These are phyloP conservation scores for Hypoxylon fuscum DNA, from an alignment of 495 filamentous ascomycete genomes.

Conservation along the genomic window DNA sequence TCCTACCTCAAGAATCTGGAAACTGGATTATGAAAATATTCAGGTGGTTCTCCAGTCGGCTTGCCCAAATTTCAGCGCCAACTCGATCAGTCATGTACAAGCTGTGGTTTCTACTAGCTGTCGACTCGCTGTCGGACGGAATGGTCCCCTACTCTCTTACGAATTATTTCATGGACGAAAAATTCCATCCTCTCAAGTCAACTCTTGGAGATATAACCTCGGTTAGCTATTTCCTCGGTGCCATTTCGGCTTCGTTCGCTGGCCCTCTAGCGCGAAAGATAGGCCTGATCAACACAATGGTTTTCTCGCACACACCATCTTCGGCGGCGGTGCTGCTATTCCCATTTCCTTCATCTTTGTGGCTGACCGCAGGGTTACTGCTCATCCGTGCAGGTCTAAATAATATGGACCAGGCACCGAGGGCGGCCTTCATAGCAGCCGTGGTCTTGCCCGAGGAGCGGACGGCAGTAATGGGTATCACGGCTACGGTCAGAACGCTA, in stretches of 20 bases:
- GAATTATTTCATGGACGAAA: slow-evolving; percentile 79
- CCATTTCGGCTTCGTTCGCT: slow-evolving; percentile 74
- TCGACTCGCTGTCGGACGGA: slow-evolving; percentile 83
- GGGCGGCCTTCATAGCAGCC: slow-evolving; percentile 79
- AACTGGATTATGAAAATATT: slow-evolving; percentile 38
- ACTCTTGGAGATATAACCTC: slow-evolving; percentile 77
- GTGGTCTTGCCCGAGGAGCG: slow-evolving; percentile 76
- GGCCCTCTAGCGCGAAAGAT: slow-evolving; percentile 79
- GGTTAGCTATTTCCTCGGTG: slow-evolving; percentile 69
- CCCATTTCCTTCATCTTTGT: slow-evolving; percentile 65
- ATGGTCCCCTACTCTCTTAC: slow-evolving; percentile 77
- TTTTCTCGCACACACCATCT: slow-evolving; percentile 84
- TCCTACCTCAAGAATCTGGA: slow-evolving; percentile 18
- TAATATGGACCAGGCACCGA: slow-evolving; percentile 84
- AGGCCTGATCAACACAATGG: slow-evolving; percentile 87
- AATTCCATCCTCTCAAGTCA: slow-evolving; percentile 74
- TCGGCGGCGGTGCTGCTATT: slow-evolving; percentile 76
- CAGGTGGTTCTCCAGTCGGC: slow-evolving; percentile 40
- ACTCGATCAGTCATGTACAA: slow-evolving; percentile 70
- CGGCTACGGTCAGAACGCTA: slow-evolving; percentile 73
- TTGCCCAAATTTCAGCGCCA: slow-evolving; percentile 64
- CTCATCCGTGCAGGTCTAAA: slow-evolving; percentile 74
- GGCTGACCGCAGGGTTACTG: slow-evolving; percentile 68
- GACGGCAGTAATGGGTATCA: slow-evolving; percentile 78
- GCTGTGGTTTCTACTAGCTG: slow-evolving; percentile 76